Evolutionary conservation across 306 rosid genomes (phyloP).

Genomic region (Delonix regia): DNA sequence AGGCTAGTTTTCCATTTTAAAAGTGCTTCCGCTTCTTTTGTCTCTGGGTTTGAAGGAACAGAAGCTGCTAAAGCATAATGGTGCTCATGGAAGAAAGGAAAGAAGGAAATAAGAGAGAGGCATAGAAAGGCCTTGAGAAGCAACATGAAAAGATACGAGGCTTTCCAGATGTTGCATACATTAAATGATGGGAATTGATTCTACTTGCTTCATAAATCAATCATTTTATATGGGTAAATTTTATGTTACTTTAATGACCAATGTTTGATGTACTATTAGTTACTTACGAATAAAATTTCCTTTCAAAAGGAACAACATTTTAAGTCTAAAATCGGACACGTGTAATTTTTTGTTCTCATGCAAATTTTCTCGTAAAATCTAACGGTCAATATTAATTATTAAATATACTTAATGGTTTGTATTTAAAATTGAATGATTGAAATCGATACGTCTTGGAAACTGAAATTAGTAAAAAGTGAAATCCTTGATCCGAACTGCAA

Average conservation of each 20-base stretch:
- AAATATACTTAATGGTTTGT: too few species aligned
- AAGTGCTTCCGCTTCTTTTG: conserved; percentile 38
- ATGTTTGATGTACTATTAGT: background rate
- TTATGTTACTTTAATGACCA: background rate
- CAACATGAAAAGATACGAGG: background rate
- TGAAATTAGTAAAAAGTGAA: too few species aligned
- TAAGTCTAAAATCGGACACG: too few species aligned
- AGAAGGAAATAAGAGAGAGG: background rate
- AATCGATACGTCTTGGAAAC: too few species aligned
- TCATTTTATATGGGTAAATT: background rate
- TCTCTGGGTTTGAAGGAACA: background rate
- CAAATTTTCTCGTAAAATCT: too few species aligned
- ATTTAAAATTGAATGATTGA: too few species aligned
- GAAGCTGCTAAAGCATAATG: background rate
- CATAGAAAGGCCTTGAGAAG: background rate
- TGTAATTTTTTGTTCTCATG: too few species aligned
- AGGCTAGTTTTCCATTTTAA: conserved; percentile 40
- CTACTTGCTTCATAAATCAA: background rate
- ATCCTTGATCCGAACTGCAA: too few species aligned
- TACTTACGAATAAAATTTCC: background rate
- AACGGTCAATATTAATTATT: too few species aligned
- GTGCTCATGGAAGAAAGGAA: background rate
- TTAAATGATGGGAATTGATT: background rate
- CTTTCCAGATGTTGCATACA: background rate
- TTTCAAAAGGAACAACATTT: too few species aligned